Percentiles rank a stretch among this genome's conserved stretches.
Conservation (phyloP, 1,284 basidiomycete genomes). For the Malassezia sympodialis region DNA sequence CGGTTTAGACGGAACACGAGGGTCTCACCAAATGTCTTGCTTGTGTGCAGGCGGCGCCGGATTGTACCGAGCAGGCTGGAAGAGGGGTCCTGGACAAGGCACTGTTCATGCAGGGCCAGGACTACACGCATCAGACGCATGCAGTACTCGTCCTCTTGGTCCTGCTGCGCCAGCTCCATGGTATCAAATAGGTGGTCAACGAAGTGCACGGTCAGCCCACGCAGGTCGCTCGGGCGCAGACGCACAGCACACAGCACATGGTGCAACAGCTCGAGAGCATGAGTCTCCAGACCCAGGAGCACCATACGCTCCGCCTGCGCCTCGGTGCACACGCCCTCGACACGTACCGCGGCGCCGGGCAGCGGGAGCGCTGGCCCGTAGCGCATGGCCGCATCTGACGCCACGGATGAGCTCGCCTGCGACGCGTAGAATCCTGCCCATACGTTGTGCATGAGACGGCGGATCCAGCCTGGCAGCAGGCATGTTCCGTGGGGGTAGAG, state of each 20-base stretch:
- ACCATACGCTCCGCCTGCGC: background rate
- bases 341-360: slow-evolving; percentile 1
- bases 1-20: slow-evolving; percentile 98
- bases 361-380: slow-evolving; percentile 9
- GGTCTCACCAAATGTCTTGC: slow-evolving; percentile 93
- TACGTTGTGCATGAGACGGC: slow-evolving; percentile 40
- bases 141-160: slow-evolving; percentile 65
- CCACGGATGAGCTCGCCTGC: slow-evolving; percentile 3
- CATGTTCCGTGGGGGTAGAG: background rate
- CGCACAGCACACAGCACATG: slow-evolving; percentile 37
- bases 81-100: slow-evolving; percentile 59
- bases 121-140: slow-evolving; percentile 29
- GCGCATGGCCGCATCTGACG: background rate
- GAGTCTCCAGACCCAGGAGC: background rate
- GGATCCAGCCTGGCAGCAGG: slow-evolving; percentile 25
- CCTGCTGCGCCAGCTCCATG: slow-evolving; percentile 74
- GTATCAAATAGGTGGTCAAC: slow-evolving; percentile 84
- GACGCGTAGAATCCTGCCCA: slow-evolving; percentile 45
- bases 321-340: background rate
- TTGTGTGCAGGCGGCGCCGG: slow-evolving; percentile 67
- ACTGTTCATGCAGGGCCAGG: slow-evolving; percentile 83
- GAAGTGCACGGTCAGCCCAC: slow-evolving; percentile 58
- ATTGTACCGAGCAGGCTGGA: slow-evolving; percentile 55
- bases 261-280: slow-evolving; percentile 50
- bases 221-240: slow-evolving; percentile 2